Evolutionary conservation across 139 green algal genomes (phyloP).

Genomic region (Coelastrella sp.): DNA sequence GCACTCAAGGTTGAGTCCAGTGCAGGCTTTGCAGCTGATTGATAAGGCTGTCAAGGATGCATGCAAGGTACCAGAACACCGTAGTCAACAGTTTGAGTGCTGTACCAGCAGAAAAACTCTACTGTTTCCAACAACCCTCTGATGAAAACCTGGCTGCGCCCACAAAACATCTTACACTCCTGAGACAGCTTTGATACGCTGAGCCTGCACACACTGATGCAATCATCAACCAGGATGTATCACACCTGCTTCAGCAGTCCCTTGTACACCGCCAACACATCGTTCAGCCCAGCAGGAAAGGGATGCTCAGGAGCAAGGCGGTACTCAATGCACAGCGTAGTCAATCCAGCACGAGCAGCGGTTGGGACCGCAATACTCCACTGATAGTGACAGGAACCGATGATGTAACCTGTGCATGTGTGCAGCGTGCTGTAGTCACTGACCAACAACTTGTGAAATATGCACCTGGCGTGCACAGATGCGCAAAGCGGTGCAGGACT

Average conservation of each 20-base stretch:
- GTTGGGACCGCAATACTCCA: background rate
- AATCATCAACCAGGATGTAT: background rate
- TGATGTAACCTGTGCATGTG: background rate
- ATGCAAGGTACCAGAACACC: too few relatives aligned
- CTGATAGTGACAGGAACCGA: background rate
- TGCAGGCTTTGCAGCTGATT: too few relatives aligned
- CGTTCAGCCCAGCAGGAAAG: slow-evolving; percentile 35
- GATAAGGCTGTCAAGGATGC: too few relatives aligned
- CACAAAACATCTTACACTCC: too few relatives aligned
- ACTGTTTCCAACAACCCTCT: too few relatives aligned
- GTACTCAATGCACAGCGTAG: slow-evolving; percentile 14
- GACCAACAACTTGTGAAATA: background rate
- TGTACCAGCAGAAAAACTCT: too few relatives aligned
- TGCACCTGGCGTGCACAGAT: background rate
- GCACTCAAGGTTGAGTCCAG: too few relatives aligned
- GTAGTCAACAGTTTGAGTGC: too few relatives aligned
- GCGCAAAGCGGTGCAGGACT: background rate
- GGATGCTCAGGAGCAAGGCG: slow-evolving; percentile 36
- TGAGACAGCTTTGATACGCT: too few relatives aligned
- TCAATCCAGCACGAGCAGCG: background rate
- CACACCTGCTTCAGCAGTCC: background rate
- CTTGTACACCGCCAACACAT: slow-evolving; percentile 15
- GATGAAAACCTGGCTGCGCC: too few relatives aligned
- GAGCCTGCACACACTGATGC: too few relatives aligned
- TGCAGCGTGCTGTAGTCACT: background rate